Conservation (phyloP, 2,329 filamentous ascomycete genomes). For the Claviceps sorghi region DNA sequence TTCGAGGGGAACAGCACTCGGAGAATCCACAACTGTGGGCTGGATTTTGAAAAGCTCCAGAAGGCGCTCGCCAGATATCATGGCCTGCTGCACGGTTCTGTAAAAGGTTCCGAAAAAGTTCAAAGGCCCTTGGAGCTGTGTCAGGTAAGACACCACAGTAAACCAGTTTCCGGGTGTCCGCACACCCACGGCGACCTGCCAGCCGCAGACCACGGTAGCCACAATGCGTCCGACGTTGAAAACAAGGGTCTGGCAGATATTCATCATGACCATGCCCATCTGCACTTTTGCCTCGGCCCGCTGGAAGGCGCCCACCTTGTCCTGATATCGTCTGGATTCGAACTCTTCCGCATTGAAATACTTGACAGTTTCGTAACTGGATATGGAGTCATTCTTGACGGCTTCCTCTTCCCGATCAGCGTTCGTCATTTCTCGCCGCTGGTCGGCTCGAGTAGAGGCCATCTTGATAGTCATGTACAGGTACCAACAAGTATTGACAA, state of each 20-base stretch:
- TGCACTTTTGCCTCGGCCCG: constrained; percentile 61
- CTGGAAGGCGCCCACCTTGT: constrained; percentile 58
- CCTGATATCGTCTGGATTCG: constrained; percentile 59
- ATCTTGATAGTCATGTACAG: constrained; percentile 93
- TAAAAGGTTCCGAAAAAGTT: constrained; percentile 95
- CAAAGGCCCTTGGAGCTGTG: constrained; percentile 64
- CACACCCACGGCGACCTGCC: constrained; percentile 55
- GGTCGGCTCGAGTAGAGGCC: constrained; percentile 82
- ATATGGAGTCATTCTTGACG: constrained; percentile 96
- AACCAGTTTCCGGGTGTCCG: constrained; percentile 59
- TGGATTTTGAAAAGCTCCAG: constrained; percentile 93
- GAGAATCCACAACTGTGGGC: constrained; percentile 73
- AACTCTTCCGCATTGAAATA: constrained; percentile 78
- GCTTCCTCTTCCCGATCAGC: constrained; percentile 90
- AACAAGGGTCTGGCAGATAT: constrained; percentile 64
- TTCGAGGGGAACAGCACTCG: constrained; percentile 45
- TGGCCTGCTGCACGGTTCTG: constrained; percentile 82
- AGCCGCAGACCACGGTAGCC: constrained; percentile 59
- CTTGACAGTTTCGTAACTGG: constrained; percentile 93
- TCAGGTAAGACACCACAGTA: constrained; percentile 59
- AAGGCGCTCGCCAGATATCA: constrained; percentile 94
- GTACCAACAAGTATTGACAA: constrained; percentile 88
- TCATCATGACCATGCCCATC: constrained; percentile 64
- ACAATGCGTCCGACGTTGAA: constrained; percentile 65
- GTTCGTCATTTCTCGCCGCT: constrained; percentile 87